Base-by-base conservation (phyloP, 345 rosid genomes). In the Acer saccharum region DNA sequence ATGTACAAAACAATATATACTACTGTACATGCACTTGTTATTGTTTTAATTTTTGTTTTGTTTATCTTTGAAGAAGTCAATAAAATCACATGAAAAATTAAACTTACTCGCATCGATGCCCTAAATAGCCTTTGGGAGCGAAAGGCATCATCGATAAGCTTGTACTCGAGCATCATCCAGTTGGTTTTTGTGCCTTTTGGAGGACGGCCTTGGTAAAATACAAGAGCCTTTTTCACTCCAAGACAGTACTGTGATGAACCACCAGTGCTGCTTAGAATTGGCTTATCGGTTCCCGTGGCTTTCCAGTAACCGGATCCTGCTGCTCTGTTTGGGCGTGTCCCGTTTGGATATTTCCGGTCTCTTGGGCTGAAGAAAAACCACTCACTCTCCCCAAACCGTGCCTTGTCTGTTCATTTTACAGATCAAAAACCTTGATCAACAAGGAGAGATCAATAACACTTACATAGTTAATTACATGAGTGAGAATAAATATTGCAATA, bases 111-210 rank as follows among this genome's bases (percentile, higher is more conserved):
- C 90, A 84, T 85, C 0, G 90, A 80, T 77, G 83, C 81, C 48
- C 71, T 71, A 52, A 13, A 16, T 52, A 74, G 81, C 77, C 67
- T 77, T 6, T 35, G 85, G 32, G 80, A 76, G 50, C 48, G 65
- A 57, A 77, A 78, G 61, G 79, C 29, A 41, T 79, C 80, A 65
- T 81, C 78, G 20, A 82, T 79, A 39, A 84, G 84, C 75, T 84
- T 77, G 71, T 85, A 82, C 75, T 86, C 89, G 6, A 65, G 82
- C 91, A 88, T 84, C 81, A 73, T 75, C 86, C 88, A 86, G 25
- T 68, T 78, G 18, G 91, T 88, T 76, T 86, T 88, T 13, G 21
- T 58, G 16, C 86, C 89, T 73, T 82, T 83, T 2, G 81, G 84
- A 66, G 88, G 86, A 23, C 84, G 78, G 46, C 86, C 89, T 35